Evolutionary conservation across 495 filamentous ascomycete genomes (phyloP).

Genomic region (Daldinia childiae): DNA sequence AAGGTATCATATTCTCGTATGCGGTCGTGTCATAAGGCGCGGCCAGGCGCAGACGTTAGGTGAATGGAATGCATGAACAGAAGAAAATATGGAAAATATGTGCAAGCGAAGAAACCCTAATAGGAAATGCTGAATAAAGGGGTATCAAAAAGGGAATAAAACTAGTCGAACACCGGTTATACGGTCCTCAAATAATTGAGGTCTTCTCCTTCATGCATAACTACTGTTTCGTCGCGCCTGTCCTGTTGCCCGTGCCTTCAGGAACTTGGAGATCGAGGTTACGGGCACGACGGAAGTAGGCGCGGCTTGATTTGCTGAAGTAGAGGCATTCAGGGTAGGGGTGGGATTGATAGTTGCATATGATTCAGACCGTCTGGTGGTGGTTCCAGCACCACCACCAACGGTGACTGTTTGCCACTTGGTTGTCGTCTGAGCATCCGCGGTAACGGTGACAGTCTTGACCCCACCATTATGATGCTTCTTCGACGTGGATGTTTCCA

Average conservation of each 20-base stretch:
- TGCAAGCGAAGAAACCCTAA: neutral
- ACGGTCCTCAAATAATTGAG: neutral
- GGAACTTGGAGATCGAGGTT: constrained; percentile 36
- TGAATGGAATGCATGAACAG: neutral
- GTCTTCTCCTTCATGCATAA: constrained; percentile 3
- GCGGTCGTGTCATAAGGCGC: constrained; percentile 1
- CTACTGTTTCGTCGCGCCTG: constrained; percentile 33
- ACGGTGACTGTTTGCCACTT: constrained; percentile 38
- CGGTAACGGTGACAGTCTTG: constrained; percentile 45
- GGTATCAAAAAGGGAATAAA: constrained; percentile 3
- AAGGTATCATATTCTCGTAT: neutral
- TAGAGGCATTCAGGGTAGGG: neutral
- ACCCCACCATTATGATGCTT: constrained; percentile 20
- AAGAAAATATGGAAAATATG: neutral
- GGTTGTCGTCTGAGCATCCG: constrained; percentile 31
- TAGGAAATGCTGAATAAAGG: neutral
- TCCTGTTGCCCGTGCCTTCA: constrained; percentile 40
- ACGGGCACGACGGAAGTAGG: constrained; percentile 35
- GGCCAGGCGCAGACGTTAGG: neutral
- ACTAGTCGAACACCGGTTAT: neutral
- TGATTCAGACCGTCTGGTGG: neutral
- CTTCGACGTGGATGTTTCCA: constrained; percentile 13
- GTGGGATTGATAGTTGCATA: constrained; percentile 2
- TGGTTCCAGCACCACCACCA: constrained; percentile 9
- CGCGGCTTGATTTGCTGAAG: neutral